A percentile compares a stretch with the other conserved stretches of the same genome.
phyloP scores from a whole-genome alignment of 169 alveolate species.

The Cryptosporidium tyzzeri region DNA sequence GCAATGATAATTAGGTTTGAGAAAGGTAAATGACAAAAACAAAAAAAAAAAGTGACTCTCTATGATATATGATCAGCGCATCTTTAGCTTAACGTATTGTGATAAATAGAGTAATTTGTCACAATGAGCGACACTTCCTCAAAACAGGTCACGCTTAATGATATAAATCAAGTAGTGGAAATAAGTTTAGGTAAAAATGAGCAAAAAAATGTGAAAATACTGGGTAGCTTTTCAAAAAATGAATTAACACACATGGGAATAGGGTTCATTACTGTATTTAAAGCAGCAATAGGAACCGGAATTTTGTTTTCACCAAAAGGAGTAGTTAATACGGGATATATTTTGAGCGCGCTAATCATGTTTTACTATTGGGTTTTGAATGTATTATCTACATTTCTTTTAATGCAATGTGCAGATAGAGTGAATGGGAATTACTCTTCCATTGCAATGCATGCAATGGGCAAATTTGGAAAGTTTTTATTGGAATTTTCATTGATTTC shows the following conservation, averaged over 20 bases:
- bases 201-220: neutral
- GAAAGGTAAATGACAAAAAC: neutral
- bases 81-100: neutral
- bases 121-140: conserved; percentile 22
- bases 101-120: neutral
- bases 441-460: conserved; percentile 73
- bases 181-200: neutral
- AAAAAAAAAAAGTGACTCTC: neutral
- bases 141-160: neutral
- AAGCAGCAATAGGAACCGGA: conserved; percentile 76
- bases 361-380: conserved; percentile 63
- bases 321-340: conserved; percentile 65
- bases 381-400: conserved; percentile 23
- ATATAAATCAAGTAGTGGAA: neutral
- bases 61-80: neutral
- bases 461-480: conserved; percentile 31
- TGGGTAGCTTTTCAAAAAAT: neutral
- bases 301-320: conserved; percentile 72
- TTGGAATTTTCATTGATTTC: conserved; percentile 41
- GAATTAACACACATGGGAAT: conserved; percentile 29
- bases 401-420: conserved; percentile 58
- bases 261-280: conserved; percentile 65
- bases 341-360: conserved; percentile 47
- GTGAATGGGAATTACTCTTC: conserved; percentile 49
- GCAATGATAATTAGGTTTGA: neutral